Conservation (phyloP, 1,284 basidiomycete species). For the Rhodotorula sp. region DNA sequence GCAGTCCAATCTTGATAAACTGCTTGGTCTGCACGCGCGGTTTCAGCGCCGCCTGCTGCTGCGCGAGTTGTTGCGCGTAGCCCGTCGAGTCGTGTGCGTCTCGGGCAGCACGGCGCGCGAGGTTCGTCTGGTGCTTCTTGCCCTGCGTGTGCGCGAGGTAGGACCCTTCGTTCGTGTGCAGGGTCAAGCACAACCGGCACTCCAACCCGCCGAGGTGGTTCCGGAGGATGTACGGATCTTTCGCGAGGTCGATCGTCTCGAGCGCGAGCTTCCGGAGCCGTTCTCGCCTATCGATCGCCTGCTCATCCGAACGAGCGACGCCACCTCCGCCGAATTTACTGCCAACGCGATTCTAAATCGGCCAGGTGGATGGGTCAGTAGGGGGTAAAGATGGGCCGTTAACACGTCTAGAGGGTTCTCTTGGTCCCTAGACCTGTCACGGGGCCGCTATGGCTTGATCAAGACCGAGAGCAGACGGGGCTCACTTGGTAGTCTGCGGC, state of each 20-base stretch:
- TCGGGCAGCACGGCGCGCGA: slow-evolving; percentile 89
- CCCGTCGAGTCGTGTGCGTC: slow-evolving; percentile 67
- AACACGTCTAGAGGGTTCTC: too few species aligned
- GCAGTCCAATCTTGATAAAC: slow-evolving; percentile 95
- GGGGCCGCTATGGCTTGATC: too few species aligned
- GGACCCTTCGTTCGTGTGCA: slow-evolving; percentile 98
- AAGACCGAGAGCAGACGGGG: too few species aligned
- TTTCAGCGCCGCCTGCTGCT: slow-evolving; percentile 58
- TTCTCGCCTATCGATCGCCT: slow-evolving; percentile 92
- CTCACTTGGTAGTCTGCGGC: too few species aligned
- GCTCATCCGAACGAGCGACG: slow-evolving; percentile 80
- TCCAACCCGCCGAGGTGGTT: slow-evolving; percentile 96
- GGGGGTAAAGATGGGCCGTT: too few species aligned
- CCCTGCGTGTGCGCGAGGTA: slow-evolving; percentile 99
- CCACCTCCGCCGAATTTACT: slow-evolving; percentile 88
- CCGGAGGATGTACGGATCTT: slow-evolving; percentile 98
- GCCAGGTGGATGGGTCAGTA: not conserved
- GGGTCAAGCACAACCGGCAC: slow-evolving; percentile 94
- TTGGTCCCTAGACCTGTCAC: too few species aligned
- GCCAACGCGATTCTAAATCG: slow-evolving; percentile 37
- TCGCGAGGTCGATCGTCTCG: slow-evolving; percentile 93
- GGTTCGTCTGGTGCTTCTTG: slow-evolving; percentile 96
- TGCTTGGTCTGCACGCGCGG: slow-evolving; percentile 76
- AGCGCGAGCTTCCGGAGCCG: slow-evolving; percentile 90
- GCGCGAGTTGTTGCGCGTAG: slow-evolving; percentile 66